A percentile compares a stretch with the other conserved stretches of the same genome.
These are phyloP conservation scores for Furcasterigmium furcatum DNA, from an alignment of 2,329 filamentous ascomycete species.

Conservation along the genomic window DNA sequence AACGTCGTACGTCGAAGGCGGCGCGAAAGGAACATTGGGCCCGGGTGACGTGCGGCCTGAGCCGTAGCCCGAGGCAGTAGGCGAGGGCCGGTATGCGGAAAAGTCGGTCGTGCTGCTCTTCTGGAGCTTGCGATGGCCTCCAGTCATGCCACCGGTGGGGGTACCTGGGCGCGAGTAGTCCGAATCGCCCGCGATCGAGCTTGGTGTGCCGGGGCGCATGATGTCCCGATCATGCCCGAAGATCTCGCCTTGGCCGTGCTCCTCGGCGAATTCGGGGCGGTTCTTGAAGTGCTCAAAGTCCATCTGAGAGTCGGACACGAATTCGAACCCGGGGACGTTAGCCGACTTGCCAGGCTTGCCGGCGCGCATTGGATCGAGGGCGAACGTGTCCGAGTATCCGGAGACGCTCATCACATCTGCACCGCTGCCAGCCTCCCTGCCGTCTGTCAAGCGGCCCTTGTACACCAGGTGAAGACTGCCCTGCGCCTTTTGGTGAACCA, in stretches of 20 bases:
- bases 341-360: conserved; percentile 43
- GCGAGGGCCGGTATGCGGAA: conserved; percentile 8
- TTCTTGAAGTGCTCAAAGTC: conserved; percentile 94
- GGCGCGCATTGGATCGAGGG: conserved; percentile 72
- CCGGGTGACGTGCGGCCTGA: conserved; percentile 12
- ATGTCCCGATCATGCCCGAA: conserved; percentile 60
- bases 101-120: conserved; percentile 13
- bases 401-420: conserved; percentile 56
- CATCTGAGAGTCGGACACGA: conserved; percentile 80
- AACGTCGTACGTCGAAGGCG: conserved; percentile 12
- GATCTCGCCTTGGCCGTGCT: conserved; percentile 75
- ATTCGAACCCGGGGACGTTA: conserved; percentile 73
- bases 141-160: conserved; percentile 31
- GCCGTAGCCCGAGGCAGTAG: conserved; percentile 12
- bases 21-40: neutral
- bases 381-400: conserved; percentile 80
- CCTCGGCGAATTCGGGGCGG: conserved; percentile 80
- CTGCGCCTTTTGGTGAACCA: conserved; percentile 90
- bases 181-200: conserved; percentile 43
- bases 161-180: conserved; percentile 49
- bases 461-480: conserved; percentile 85
- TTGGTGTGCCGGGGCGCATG: conserved; percentile 59
- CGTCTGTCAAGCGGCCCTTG: conserved; percentile 71
- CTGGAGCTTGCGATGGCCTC: conserved; percentile 4
- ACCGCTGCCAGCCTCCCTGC: conserved; percentile 54